These are phyloP conservation scores for Magnolia changhungtana DNA, from an alignment of 164 flowering plant genomes.

Conservation along the genomic window DNA sequence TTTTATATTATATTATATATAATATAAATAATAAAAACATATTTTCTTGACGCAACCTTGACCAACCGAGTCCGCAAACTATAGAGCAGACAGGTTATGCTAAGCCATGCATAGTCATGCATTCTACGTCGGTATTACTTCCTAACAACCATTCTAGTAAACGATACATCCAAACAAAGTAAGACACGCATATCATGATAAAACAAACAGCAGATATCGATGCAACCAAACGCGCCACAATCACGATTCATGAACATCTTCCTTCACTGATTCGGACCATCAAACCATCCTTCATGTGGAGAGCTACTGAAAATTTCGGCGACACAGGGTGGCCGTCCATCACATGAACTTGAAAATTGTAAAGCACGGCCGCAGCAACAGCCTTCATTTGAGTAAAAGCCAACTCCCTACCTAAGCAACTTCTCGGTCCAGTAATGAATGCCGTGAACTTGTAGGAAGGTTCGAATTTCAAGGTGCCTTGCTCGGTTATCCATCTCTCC, in stretches of 20 bases:
- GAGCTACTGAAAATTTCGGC: constrained; percentile 79
- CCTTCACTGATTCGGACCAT: constrained; percentile 31
- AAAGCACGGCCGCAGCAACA: constrained; percentile 67
- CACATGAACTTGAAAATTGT: constrained; percentile 61
- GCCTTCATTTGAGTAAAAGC: constrained; percentile 92
- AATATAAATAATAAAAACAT: too few species aligned
- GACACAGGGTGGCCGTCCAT: constrained; percentile 53
- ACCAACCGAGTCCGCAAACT: too few species aligned
- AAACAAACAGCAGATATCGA: too few species aligned
- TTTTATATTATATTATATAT: too few species aligned
- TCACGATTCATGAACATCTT: background rate
- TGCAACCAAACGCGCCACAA: too few species aligned
- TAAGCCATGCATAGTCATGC: too few species aligned
- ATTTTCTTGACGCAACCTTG: too few species aligned
- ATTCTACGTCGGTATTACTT: too few species aligned
- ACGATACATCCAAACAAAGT: too few species aligned
- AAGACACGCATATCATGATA: too few species aligned
- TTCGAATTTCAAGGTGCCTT: constrained; percentile 71
- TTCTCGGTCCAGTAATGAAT: constrained; percentile 94
- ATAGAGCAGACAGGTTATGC: too few species aligned
- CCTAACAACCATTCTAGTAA: too few species aligned
- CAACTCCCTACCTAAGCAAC: constrained; percentile 88
- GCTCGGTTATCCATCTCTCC: constrained; percentile 23
- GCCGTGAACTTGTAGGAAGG: constrained; percentile 91
- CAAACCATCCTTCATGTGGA: constrained; percentile 94